Percentiles rank a stretch among this genome's conserved stretches.
These are phyloP conservation scores for Aspergillus fructus DNA, from an alignment of 2,329 filamentous ascomycete genomes.

Conservation along the genomic window DNA sequence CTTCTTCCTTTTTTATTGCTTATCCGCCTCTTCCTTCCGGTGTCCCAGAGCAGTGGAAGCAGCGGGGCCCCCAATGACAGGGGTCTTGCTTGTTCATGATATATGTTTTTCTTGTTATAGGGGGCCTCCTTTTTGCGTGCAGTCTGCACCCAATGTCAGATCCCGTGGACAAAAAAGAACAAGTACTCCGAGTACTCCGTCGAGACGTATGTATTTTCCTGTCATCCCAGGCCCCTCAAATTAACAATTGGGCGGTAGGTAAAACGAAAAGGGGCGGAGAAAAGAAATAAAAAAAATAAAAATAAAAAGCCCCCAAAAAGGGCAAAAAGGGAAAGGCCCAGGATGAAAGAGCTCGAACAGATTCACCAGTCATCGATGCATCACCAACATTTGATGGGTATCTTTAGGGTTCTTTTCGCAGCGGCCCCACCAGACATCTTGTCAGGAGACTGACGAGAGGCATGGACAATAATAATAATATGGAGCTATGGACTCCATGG, in stretches of 20 bases:
- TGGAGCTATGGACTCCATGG: too few species aligned
- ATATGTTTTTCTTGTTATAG: neutral
- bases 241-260: neutral
- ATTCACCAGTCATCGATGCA: neutral
- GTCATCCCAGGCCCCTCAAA: neutral
- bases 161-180: neutral
- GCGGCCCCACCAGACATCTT: constrained; percentile 1
- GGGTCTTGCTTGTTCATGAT: constrained; percentile 19
- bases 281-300: neutral
- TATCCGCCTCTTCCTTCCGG: constrained; percentile 15
- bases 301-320: neutral
- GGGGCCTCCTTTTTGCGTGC: constrained; percentile 11
- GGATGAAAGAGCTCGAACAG: neutral
- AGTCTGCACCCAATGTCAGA: neutral
- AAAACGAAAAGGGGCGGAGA: neutral
- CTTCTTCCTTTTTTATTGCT: neutral
- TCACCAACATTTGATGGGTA: neutral
- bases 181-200: neutral
- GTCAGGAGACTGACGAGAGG: neutral
- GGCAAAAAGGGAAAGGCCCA: constrained; percentile 7
- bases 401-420: neutral
- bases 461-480: too few species aligned
- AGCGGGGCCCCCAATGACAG: constrained; percentile 22
- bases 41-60: constrained; percentile 28
- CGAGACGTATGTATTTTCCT: neutral